A percentile compares a stretch with the other conserved stretches of the same genome.
Conservation (phyloP, 2,329 filamentous ascomycete genomes). For the Seiridium unicorne region DNA sequence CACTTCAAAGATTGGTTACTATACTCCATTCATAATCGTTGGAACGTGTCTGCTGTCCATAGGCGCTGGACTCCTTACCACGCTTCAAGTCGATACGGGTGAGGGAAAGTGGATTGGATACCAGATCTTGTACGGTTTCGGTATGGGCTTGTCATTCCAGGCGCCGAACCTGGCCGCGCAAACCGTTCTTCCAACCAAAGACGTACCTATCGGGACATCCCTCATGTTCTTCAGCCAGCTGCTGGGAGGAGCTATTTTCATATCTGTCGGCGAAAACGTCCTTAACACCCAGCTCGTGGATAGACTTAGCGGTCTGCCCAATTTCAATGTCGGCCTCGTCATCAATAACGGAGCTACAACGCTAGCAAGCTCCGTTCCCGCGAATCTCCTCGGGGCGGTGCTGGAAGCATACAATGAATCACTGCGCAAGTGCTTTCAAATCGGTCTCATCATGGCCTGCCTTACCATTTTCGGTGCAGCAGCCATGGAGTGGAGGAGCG, state of each 20-base stretch:
- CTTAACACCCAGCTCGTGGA: conserved; percentile 38
- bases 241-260: conserved; percentile 44
- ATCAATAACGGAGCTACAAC: conserved; percentile 28
- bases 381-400: conserved; percentile 19
- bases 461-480: conserved; percentile 53
- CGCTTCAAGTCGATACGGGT: conserved; percentile 33
- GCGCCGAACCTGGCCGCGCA: conserved; percentile 45
- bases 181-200: conserved; percentile 37
- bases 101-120: conserved; percentile 35
- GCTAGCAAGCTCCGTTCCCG: conserved; percentile 17
- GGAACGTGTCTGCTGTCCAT: conserved; percentile 34
- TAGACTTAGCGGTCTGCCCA: conserved; percentile 28
- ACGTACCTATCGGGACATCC: conserved; percentile 40
- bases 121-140: conserved; percentile 43
- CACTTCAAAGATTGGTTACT: conserved; percentile 39
- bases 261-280: conserved; percentile 44
- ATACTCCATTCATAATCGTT: conserved; percentile 40
- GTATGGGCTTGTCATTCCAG: conserved; percentile 42
- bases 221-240: conserved; percentile 45
- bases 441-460: conserved; percentile 53
- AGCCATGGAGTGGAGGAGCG: conserved; percentile 58
- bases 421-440: conserved; percentile 58
- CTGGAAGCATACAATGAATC: conserved; percentile 58
- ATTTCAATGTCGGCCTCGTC: conserved; percentile 24
- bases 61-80: conserved; percentile 41